Percentiles rank a stretch among this genome's conserved stretches.
Conservation (phyloP, 768 basidiomycete genomes). For the Vararia minispora region DNA sequence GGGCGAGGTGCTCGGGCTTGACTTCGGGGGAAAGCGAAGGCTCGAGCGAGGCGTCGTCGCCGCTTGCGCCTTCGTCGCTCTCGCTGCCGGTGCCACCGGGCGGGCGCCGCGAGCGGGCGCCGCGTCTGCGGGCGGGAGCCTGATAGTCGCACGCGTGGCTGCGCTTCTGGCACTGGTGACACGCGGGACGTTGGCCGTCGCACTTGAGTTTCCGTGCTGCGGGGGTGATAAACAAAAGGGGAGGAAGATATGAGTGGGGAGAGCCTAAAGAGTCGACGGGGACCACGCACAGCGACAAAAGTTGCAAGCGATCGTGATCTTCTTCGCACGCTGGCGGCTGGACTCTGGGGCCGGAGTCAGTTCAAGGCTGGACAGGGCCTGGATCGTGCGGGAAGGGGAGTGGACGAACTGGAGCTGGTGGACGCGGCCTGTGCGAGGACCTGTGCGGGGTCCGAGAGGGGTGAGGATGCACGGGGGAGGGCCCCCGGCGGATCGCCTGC, state of each 20-base stretch:
- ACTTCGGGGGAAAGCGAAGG: conserved; percentile 48
- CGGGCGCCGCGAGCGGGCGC: conserved; percentile 37
- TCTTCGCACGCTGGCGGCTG: conserved; percentile 63
- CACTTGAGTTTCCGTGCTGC: conserved; percentile 82
- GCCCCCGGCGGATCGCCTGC: conserved; percentile 17
- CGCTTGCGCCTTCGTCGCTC: conserved; percentile 39
- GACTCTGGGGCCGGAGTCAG: conserved; percentile 31
- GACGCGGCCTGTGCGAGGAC: no score
- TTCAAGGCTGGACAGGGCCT: conserved; percentile 16
- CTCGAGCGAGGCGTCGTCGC: conserved; percentile 37
- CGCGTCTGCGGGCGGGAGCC: conserved; percentile 66
- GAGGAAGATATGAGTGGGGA: conserved; percentile 12
- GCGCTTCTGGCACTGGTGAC: conserved; percentile 72
- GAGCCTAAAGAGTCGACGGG: no score
- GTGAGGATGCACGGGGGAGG: conserved; percentile 6
- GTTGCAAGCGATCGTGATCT: conserved; percentile 84
- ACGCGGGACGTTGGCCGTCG: conserved; percentile 76
- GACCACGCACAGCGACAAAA: conserved; percentile 73
- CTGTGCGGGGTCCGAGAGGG: conserved; percentile 13
- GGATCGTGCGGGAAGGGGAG: no score
- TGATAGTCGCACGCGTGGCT: conserved; percentile 72
- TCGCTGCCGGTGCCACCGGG: conserved; percentile 34
- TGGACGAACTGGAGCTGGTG: no score
- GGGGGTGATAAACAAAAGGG: conserved; percentile 7
- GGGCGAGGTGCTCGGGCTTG: conserved; percentile 13